phyloP scores from a whole-genome alignment of 768 basidiomycete genomes.

The Infundibulicybe gibba region DNA sequence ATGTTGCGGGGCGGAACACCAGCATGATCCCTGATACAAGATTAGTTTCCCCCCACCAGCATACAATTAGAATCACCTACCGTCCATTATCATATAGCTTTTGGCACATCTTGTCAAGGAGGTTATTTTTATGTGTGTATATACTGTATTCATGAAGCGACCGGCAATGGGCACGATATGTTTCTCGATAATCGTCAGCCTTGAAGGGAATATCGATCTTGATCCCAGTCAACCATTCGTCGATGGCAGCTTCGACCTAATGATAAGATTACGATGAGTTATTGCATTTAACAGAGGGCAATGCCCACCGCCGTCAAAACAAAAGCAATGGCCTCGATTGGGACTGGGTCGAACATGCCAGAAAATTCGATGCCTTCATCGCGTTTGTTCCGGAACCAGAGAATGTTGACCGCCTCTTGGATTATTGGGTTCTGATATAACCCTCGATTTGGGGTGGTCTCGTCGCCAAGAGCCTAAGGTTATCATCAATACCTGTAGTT shows the following conservation, averaged over 20 bases:
- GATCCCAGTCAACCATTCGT: slow-evolving; percentile 16
- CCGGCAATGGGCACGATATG: slow-evolving; percentile 11
- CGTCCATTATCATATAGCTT: not conserved
- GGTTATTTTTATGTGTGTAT: not conserved
- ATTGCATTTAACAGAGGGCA: not conserved
- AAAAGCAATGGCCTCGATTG: no score
- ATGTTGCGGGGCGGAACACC: not conserved
- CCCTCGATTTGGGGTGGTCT: slow-evolving; percentile 8
- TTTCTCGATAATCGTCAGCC: slow-evolving; percentile 8
- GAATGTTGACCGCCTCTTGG: slow-evolving; percentile 11
- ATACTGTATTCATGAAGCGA: slow-evolving; percentile 8
- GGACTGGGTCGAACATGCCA: slow-evolving; percentile 12
- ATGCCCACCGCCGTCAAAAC: slow-evolving; percentile 13
- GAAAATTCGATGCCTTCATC: slow-evolving; percentile 13
- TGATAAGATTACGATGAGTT: not conserved
- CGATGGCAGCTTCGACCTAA: slow-evolving; percentile 15
- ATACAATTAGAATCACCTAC: not conserved
- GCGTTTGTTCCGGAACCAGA: slow-evolving; percentile 16
- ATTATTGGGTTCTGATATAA: slow-evolving; percentile 12
- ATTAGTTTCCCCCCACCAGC: not conserved
- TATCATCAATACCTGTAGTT: no score
- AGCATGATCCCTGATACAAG: not conserved
- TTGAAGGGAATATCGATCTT: no score
- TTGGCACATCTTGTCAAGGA: not conserved
- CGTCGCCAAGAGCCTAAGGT: no score